Evolutionary conservation across 179 eudicot genomes (phyloP).

Genomic region (Beta corolliflora): DNA sequence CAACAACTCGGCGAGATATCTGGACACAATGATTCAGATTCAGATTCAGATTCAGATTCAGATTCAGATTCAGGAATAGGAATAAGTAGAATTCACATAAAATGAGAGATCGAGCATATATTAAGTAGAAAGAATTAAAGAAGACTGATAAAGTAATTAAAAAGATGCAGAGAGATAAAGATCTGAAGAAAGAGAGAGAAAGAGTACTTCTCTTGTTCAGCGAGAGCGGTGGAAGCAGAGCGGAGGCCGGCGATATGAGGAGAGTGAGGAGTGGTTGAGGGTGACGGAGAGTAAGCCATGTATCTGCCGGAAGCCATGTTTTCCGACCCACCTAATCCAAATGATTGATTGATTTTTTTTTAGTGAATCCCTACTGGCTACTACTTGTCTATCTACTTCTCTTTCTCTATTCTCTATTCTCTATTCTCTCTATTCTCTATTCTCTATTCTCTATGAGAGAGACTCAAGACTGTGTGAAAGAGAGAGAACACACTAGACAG

Average conservation of each 20-base stretch:
- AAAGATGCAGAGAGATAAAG: not conserved
- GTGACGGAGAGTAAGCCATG: constrained; percentile 79
- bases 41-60: not conserved
- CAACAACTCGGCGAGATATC: constrained; percentile 82
- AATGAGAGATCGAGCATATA: too few relatives aligned
- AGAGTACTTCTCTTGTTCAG: constrained; percentile 72
- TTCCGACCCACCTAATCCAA: not conserved
- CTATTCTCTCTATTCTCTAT: too few relatives aligned
- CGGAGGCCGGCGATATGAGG: constrained; percentile 79
- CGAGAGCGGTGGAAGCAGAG: constrained; percentile 61
- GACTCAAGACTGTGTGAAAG: too few relatives aligned
- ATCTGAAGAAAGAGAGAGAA: constrained; percentile 8
- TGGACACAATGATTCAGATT: constrained; percentile 28
- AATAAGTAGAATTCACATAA: too few relatives aligned
- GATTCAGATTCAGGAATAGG: not conserved
- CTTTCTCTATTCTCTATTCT: too few relatives aligned
- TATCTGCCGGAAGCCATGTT: constrained; percentile 89
- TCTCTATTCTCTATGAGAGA: too few relatives aligned
- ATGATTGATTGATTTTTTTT: too few relatives aligned
- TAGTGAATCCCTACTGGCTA: too few relatives aligned
- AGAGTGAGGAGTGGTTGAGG: constrained; percentile 86
- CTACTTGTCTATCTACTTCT: too few relatives aligned
- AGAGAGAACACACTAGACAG: too few relatives aligned
- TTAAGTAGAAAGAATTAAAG: too few relatives aligned
- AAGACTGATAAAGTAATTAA: too few relatives aligned